Evolutionary conservation across 2,329 filamentous ascomycete species (phyloP), one percentile per base, ranked within the genome.

Genomic region (Biscogniauxia sp.): DNA sequence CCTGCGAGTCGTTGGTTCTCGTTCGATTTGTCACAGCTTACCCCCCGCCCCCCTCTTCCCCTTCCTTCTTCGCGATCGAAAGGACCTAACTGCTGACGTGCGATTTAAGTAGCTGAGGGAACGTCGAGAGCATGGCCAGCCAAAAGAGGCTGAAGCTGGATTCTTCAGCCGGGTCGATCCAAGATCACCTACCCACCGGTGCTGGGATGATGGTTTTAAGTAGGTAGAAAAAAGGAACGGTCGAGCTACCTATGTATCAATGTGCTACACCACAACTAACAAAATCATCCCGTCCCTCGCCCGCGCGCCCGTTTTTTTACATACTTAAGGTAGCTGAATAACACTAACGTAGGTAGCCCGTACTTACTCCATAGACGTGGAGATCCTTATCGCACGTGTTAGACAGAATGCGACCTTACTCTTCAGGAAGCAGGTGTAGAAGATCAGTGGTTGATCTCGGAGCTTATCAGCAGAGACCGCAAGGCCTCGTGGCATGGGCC

Each of bases 371-470:
- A 56, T 28, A 52, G 56, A 51, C 60, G 23, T 41, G 51, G 51
- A 64, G 62, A 60, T 20, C 45, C 53, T 45, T 57, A 50, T 60
- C 64, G 26, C 52, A 66, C 64, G 62, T 66, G 64, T 50, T 62
- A 25, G 49, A 51, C 57, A 45, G 60, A 57, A 60, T 59, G 57
- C 62, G 53, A 60, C 58, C 64, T 66, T 59, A 62, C 62, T 60
- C 58, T 53, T 64, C 60, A 50, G 57, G 64, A 58, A 64, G 57
- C 56, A 50, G 56, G 50, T 28, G 49, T 54, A 41, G 64, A 54
- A 57, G 62, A 64, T 66, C 61, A 64, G 53, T 20, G 23, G 54
- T 56, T 61, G 58, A 61, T 64, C 58, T 59, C 59, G 56, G 55
- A 53, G 54, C 58, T 58, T 51, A 56, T 60, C 59, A 51, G 53